Evolutionary conservation across 345 rosid genomes (phyloP), one percentile per base, ranked within the genome.

Genomic region (Garcia nutans): DNA sequence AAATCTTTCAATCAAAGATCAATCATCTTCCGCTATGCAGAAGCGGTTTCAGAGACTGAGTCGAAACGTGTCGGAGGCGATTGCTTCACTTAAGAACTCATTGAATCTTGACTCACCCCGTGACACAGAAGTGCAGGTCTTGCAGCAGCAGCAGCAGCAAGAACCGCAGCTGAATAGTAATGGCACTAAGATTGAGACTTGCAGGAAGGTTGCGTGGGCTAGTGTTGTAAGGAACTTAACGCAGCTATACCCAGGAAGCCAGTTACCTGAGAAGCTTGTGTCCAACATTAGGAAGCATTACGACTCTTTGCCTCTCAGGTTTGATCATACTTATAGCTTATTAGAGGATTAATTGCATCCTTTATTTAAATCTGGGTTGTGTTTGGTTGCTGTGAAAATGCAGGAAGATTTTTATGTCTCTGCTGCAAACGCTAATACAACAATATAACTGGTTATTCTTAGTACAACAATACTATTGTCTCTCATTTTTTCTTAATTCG

Each of bases 241-340:
- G 22, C 97, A 91, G 89, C 79, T 95, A 80, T 95, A 93, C 73
- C 98, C 97, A 0, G 99, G 97, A 0, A 95, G 97, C 52, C 99
- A 93, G 85, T 83, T 95, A 76, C 98, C 97, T 41, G 99, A 95
- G 87, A 91, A 90, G 94, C 96, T 95, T 22, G 93, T 95, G 24
- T 91, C 92, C 65, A 91, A 88, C 84, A 91, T 95, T 47, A 84
- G 92, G 82, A 95, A 91, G 89, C 99, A 93, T 86, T 93, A 89
- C 70, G 99, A 95, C 87, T 93, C 99, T 70, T 87, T 91, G 88
- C 98, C 98, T 10, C 89, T 91, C 80, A 95, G 99, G 97, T 94
- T 68, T n/a, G 45, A 58, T 58, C 61, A 54, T 61, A 20, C 20
- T 31, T 42, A 28, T 17, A 49, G 28, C 26, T 54, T 54, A 54